phyloP scores from a whole-genome alignment of 352 stramenopile genomes.

The Pythium aristosporum region DNA sequence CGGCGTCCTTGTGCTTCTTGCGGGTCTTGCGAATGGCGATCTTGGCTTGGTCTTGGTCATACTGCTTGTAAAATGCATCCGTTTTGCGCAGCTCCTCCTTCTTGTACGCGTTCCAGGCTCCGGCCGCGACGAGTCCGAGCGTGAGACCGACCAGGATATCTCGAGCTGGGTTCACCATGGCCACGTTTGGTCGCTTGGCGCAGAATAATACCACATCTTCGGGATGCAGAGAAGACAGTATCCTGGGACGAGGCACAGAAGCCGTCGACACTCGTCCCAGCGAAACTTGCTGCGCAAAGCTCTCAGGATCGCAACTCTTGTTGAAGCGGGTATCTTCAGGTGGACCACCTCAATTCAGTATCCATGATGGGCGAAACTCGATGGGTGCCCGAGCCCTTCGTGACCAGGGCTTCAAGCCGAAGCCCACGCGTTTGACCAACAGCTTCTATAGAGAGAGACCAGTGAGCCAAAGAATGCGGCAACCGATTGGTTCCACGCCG shows the following conservation, averaged over 20 bases:
- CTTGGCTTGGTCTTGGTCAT: slow-evolving; percentile 11
- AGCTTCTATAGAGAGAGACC: no score
- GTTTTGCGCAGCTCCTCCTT: slow-evolving; percentile 13
- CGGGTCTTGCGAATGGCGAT: background rate
- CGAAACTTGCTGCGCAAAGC: background rate
- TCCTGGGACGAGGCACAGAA: slow-evolving; percentile 10
- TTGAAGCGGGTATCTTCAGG: slow-evolving; percentile 13
- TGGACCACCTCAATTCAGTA: slow-evolving; percentile 8
- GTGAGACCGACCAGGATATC: slow-evolving; percentile 8
- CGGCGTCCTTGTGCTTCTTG: background rate
- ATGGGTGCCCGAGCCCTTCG: background rate
- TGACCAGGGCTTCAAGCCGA: no score
- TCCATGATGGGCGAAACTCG: no score
- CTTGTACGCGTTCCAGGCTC: slow-evolving; percentile 16
- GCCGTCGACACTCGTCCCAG: slow-evolving; percentile 1
- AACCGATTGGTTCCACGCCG: slow-evolving; percentile 17
- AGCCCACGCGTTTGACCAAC: background rate
- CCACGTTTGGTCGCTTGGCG: background rate
- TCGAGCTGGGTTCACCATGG: slow-evolving; percentile 2
- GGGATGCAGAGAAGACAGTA: background rate
- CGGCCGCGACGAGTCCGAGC: slow-evolving; percentile 7
- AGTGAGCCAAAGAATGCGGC: slow-evolving; percentile 4
- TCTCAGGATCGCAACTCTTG: no score
- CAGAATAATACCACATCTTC: background rate
- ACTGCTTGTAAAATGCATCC: slow-evolving; percentile 13